These are phyloP conservation scores for Daldinia grandis DNA, from an alignment of 495 filamentous ascomycete species.

Conservation along the genomic window DNA sequence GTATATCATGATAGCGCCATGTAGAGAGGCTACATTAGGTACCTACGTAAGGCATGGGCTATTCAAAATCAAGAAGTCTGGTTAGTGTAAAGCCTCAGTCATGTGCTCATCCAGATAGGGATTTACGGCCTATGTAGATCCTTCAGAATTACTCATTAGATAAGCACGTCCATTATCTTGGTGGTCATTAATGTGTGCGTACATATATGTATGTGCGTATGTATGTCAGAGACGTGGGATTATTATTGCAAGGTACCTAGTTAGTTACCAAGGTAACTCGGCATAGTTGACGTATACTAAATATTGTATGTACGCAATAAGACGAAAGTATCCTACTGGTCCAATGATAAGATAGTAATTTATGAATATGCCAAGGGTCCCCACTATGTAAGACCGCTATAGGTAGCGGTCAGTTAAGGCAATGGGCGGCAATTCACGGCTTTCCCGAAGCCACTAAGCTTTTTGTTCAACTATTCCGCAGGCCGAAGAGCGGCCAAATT, in stretches of 20 bases:
- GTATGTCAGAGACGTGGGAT: slow-evolving; percentile 5
- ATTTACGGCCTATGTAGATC: not conserved
- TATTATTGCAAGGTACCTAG: no score
- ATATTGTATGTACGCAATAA: not conserved
- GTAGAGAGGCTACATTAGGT: not conserved
- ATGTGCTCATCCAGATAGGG: not conserved
- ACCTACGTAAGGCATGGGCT: not conserved
- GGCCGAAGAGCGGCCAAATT: slow-evolving; percentile 41
- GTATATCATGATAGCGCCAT: slow-evolving; percentile 4
- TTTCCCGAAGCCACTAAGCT: slow-evolving; percentile 5
- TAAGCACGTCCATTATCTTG: not conserved
- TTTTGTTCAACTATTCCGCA: slow-evolving; percentile 12
- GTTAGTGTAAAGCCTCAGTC: not conserved
- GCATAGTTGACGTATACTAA: not conserved
- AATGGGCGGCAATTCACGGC: slow-evolving; percentile 45
- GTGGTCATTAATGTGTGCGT: slow-evolving; percentile 19
- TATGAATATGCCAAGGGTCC: slow-evolving; percentile 12
- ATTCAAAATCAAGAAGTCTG: not conserved
- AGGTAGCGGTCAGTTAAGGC: slow-evolving; percentile 36
- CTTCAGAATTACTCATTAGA: not conserved
- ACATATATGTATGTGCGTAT: not conserved
- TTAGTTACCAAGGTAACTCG: not conserved
- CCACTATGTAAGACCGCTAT: not conserved
- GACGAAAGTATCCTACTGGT: not conserved
- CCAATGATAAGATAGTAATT: slow-evolving; percentile 32